phyloP scores from a whole-genome alignment of 495 filamentous ascomycete genomes.

The Daldinia bambusicola region DNA sequence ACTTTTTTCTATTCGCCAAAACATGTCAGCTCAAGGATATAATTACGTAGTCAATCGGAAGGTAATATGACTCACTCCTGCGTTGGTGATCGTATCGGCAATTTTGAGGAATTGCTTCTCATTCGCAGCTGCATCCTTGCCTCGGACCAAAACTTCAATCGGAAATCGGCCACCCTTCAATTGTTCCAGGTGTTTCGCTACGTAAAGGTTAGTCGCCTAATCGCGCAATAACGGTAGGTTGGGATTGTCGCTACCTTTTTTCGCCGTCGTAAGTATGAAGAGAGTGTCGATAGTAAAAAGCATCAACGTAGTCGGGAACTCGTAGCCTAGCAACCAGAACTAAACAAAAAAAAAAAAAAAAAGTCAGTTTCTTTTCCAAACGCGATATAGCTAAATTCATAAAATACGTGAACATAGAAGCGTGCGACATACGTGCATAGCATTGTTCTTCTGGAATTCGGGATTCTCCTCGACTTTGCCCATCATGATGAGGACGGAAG shows the following conservation, averaged over 20 bases:
- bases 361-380: conserved; percentile 21
- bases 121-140: conserved; percentile 90
- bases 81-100: conserved; percentile 81
- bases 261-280: conserved; percentile 92
- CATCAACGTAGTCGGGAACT: conserved; percentile 95
- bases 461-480: conserved; percentile 91
- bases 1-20: conserved; percentile 77
- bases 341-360: conserved; percentile 50
- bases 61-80: conserved; percentile 75
- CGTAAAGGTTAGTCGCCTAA: conserved; percentile 40
- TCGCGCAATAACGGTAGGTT: background rate
- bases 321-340: conserved; percentile 99
- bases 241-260: conserved; percentile 77
- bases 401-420: conserved; percentile 9
- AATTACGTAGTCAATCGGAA: background rate
- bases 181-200: conserved; percentile 92
- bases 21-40: conserved; percentile 5
- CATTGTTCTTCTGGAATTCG: conserved; percentile 91
- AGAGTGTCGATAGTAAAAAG: conserved; percentile 87
- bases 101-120: conserved; percentile 86
- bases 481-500: conserved; percentile 87
- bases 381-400: background rate
- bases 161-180: conserved; percentile 91
- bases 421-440: conserved; percentile 81
- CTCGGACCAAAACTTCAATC: conserved; percentile 86